These are phyloP conservation scores for Backusella luteola DNA, from an alignment of 192 early-diverging fungal species.

Conservation along the genomic window DNA sequence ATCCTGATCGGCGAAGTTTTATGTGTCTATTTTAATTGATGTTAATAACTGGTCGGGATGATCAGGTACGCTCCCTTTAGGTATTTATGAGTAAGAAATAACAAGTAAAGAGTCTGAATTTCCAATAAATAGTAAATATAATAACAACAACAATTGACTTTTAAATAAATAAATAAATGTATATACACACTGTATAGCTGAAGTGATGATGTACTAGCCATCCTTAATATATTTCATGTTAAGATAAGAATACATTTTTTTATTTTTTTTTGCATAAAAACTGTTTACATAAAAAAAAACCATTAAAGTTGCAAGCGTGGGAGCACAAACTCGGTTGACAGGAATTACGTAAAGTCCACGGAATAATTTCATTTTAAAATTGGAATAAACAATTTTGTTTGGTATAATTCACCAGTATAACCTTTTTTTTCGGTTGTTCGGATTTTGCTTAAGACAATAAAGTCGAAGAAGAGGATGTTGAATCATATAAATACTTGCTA, in stretches of 20 bases:
- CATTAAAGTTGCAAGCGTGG: background rate
- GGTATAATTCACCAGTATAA: background rate
- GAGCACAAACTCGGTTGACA: background rate
- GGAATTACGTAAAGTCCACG: background rate
- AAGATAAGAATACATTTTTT: no score
- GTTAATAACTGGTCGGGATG: background rate
- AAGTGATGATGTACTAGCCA: no score
- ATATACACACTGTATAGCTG: no score
- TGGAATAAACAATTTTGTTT: background rate
- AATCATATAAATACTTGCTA: conserved; percentile 4
- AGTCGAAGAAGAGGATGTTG: background rate
- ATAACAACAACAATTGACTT: no score
- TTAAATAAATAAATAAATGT: no score
- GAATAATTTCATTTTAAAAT: conserved; percentile 3
- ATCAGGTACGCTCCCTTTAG: background rate
- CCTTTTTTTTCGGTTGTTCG: background rate
- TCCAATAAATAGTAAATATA: no score
- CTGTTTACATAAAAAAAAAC: background rate
- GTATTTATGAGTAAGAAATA: no score
- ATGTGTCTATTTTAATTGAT: background rate
- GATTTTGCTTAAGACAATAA: conserved; percentile 4
- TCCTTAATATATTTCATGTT: no score
- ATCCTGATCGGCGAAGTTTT: background rate
- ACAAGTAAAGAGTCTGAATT: no score
- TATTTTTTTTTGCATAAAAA: background rate